Conservation (phyloP, 1,139 yeast genomes). For the Meyerozyma carpophila region DNA sequence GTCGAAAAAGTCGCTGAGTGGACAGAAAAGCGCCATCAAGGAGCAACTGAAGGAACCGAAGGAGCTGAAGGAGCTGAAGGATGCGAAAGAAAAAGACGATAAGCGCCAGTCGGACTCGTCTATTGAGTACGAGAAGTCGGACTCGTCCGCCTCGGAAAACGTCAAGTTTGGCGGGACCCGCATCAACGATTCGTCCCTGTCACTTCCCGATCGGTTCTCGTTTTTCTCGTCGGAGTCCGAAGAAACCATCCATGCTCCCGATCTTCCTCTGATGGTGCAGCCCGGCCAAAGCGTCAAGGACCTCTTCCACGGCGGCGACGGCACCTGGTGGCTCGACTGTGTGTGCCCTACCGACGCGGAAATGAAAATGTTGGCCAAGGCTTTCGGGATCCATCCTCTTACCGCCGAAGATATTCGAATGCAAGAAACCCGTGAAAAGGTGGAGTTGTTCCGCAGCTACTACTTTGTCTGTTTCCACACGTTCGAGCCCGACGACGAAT, state of each 20-base stretch:
- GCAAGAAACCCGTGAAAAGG: constrained; percentile 84
- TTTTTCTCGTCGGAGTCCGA: constrained; percentile 78
- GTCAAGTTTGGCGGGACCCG: constrained; percentile 33
- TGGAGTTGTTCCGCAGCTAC: constrained; percentile 67
- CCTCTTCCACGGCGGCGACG: constrained; percentile 57
- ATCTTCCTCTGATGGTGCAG: constrained; percentile 65
- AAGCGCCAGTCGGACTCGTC: constrained; percentile 22
- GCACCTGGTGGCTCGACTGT: constrained; percentile 77
- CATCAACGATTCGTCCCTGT: constrained; percentile 21
- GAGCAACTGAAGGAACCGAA: not conserved
- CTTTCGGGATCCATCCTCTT: constrained; percentile 80
- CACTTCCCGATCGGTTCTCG: constrained; percentile 66
- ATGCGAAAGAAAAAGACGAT: constrained; percentile 4
- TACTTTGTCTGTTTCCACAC: constrained; percentile 83
- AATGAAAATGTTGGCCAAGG: constrained; percentile 59
- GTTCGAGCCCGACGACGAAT: constrained; percentile 68
- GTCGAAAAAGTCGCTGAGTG: not conserved
- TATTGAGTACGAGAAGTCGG: constrained; percentile 16
- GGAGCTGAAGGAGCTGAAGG: constrained; percentile 1
- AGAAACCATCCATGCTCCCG: constrained; percentile 86
- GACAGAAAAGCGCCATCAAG: constrained; percentile 4
- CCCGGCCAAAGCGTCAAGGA: constrained; percentile 62
- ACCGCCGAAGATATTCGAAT: constrained; percentile 81
- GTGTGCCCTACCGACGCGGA: constrained; percentile 65
- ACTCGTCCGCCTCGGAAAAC: constrained; percentile 18